Evolutionary conservation across 2,329 filamentous ascomycete species (phyloP), one percentile per base, ranked within the genome.

Genomic region (Aspergillus pseudotamarii): DNA sequence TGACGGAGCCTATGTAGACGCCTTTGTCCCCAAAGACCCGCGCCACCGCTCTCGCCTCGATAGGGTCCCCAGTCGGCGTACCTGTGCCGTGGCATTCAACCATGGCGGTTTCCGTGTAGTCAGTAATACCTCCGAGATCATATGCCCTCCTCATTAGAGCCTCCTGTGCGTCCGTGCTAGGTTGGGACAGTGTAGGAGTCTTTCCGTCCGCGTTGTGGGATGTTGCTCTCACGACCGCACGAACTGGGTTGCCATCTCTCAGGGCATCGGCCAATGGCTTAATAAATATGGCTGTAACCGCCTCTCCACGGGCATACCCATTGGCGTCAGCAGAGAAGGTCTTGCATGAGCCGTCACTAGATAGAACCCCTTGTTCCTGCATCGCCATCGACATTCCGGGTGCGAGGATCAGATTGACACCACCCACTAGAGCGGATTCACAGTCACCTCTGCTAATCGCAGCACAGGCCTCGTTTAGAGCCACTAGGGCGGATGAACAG

Each of bases 271-370:
- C 23, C 3, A 79, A 59, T 2, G 10, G 56, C 59, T 78, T 79
- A 16, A 78, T 58, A 28, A 64, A 72, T 2, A 79, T 71, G 71
- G 28, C 74, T 69, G 23, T 72, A 26, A 78, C 66, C 0, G 71
- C 71, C 60, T 80, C 75, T 1, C 71, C 79, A 4, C 76, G 63
- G 3, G 65, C 75, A 64, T 74, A 77, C 2, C 78, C 75, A 56
- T 78, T 66, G 0, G 75, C 74, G 1, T 63, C 61, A 11, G 66
- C 71, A 62, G 69, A 68, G 57, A 77, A 77, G 0, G 71, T 72
- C 21, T 70, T 70, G 53, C 71, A 73, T 2, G 32, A 55, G 16
- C 73, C 77, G 0, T 46, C 43, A 10, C n/a, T 21, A 2, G 43
- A 46, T 11, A 46, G 2, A 23, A 21, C n/a, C 1, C n/a, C 43